Evolutionary conservation across 2,329 filamentous ascomycete species (phyloP).

Genomic region (Microcyclosporella mali): DNA sequence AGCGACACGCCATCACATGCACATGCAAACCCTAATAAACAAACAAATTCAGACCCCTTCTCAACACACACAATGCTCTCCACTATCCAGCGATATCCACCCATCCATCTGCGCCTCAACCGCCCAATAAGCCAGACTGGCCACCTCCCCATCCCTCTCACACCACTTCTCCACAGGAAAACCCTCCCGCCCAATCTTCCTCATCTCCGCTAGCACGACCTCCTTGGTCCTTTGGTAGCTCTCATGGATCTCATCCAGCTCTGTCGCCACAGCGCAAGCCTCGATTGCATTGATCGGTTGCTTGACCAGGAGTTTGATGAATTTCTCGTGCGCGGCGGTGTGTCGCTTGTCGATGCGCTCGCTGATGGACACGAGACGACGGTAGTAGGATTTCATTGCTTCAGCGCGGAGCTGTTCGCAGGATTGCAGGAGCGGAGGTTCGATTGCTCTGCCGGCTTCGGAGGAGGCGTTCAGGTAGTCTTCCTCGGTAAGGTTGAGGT

Average conservation of each 20-base stretch:
- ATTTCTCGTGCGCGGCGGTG: not conserved
- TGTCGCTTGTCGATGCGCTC: not conserved
- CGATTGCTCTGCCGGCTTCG: too few relatives aligned
- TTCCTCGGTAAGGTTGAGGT: not conserved
- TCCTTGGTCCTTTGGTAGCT: not conserved
- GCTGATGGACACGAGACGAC: not conserved
- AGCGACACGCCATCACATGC: too few relatives aligned
- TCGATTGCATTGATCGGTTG: not conserved
- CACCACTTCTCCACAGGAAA: not conserved
- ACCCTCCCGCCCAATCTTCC: not conserved
- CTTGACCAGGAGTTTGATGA: not conserved
- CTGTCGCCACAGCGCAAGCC: not conserved
- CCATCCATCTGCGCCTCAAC: too few relatives aligned
- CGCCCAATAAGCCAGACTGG: too few relatives aligned
- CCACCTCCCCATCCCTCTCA: not conserved
- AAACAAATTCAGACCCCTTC: too few relatives aligned
- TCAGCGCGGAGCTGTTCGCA: slow-evolving; percentile 3
- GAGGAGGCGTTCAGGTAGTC: not conserved
- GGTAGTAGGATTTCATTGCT: not conserved
- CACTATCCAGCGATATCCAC: too few relatives aligned
- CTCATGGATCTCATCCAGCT: not conserved
- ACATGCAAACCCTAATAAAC: too few relatives aligned
- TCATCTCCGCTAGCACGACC: not conserved
- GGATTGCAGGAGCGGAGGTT: not conserved
- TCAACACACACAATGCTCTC: too few relatives aligned